phyloP scores from a whole-genome alignment of 768 basidiomycete species.

The Paxillus rubicundulus region DNA sequence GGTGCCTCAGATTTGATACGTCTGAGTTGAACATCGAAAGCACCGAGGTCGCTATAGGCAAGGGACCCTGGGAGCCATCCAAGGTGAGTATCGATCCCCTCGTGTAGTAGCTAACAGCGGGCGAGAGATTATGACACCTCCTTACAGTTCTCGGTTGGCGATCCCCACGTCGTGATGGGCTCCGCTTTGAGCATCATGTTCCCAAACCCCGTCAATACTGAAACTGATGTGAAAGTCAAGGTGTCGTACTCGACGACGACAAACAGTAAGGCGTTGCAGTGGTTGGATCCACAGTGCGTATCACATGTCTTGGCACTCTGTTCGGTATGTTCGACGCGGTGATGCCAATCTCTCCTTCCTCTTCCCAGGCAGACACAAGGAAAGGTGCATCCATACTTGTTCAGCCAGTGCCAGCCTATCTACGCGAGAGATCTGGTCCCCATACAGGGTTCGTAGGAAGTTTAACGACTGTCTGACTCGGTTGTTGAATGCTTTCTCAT shows the following conservation, averaged over 20 bases:
- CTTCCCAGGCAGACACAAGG: slow-evolving; percentile 78
- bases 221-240: slow-evolving; percentile 38
- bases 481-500: neutral
- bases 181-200: slow-evolving; percentile 64
- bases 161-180: slow-evolving; percentile 70
- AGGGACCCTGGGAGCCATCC: slow-evolving; percentile 40
- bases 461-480: neutral
- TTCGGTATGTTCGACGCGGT: neutral
- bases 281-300: slow-evolving; percentile 74
- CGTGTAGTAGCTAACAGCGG: neutral
- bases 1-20: slow-evolving; percentile 63
- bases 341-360: neutral
- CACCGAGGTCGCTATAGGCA: slow-evolving; percentile 41
- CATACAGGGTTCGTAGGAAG: slow-evolving; percentile 54
- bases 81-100: slow-evolving; percentile 39
- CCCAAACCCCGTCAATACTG: slow-evolving; percentile 35
- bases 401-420: slow-evolving; percentile 92
- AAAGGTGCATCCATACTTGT: slow-evolving; percentile 83
- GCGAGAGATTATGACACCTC: neutral
- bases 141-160: slow-evolving; percentile 50
- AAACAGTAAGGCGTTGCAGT: slow-evolving; percentile 77
- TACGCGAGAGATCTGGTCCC: slow-evolving; percentile 80
- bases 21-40: slow-evolving; percentile 58
- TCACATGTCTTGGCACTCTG: neutral
- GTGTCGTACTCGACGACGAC: slow-evolving; percentile 69